Conservation (phyloP, 371 early-diverging fungal genomes). For the Nematocida sp. region DNA sequence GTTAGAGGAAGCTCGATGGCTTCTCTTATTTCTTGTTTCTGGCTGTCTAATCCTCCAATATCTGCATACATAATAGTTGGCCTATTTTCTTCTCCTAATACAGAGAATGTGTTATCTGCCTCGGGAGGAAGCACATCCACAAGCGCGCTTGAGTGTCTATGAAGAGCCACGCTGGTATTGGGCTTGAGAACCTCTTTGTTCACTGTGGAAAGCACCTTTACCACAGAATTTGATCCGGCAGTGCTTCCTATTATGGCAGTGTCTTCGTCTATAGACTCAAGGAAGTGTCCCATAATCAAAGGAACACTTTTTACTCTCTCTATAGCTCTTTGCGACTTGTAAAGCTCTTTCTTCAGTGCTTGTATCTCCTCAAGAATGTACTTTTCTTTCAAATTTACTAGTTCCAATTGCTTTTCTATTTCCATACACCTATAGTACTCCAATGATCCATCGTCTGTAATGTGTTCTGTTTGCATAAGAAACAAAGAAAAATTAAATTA, state of each 20-base stretch:
- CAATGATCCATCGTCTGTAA: conserved; percentile 12
- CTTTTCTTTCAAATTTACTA: conserved; percentile 90
- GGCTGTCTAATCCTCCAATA: conserved; percentile 91
- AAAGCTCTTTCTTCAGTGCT: conserved; percentile 85
- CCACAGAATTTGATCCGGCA: conserved; percentile 86
- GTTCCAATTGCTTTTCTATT: conserved; percentile 74
- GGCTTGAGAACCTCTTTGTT: conserved; percentile 96
- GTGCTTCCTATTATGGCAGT: conserved; percentile 94
- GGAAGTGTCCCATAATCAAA: conserved; percentile 94
- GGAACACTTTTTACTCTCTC: conserved; percentile 97
- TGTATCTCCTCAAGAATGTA: conserved; percentile 95
- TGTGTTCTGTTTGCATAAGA: conserved; percentile 23
- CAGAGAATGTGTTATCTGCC: conserved; percentile 66
- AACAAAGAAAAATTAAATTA: conserved; percentile 44
- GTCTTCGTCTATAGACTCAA: conserved; percentile 92
- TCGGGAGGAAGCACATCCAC: conserved; percentile 69
- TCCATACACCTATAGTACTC: conserved; percentile 81
- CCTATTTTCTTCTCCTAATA: conserved; percentile 64
- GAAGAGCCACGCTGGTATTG: conserved; percentile 87
- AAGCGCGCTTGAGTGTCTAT: conserved; percentile 93
- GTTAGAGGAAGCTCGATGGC: conserved; percentile 92
- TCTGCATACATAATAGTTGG: conserved; percentile 83
- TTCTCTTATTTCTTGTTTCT: conserved; percentile 89
- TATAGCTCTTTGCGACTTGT: conserved; percentile 83
- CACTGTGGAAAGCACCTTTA: conserved; percentile 89